Base-by-base conservation (phyloP, 805 yeast genomes). In the Yamadazyma laniorum region DNA sequence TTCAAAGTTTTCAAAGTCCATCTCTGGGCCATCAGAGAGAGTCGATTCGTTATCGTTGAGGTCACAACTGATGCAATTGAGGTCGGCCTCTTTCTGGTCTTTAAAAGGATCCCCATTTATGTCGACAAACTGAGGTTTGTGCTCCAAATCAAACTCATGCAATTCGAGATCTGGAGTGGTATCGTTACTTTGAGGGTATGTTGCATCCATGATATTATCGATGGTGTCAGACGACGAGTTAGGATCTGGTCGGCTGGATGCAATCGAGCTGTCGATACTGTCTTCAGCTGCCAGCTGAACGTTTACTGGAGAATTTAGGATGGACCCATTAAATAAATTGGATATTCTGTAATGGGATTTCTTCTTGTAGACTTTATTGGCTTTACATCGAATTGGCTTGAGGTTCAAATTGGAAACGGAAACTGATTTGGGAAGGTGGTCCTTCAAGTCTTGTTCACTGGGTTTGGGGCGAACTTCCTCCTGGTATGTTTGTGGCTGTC, bases 341-440 rank as follows among this genome's bases (percentile, higher is more conserved):
- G 70, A 61, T 8, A 69, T 51, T 33, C 71, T 52, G 45, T 67
- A 67, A 25, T 57, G 56, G n/a, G 71, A 63, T 47, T 65, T 68
- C 53, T 65, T 65, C 50, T 65, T 67, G 41, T 59, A 51, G 2
- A 66, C 57, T 38, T 57, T 62, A 18, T 56, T 52, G 18, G 47
- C 45, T 37, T 40, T 50, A 45, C 72, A 65, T 36, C 64, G 45
- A n/a, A 69, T 57, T 4, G 74, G 74, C 47, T 66, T 67, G 34
- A 69, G 51, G 32, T 53, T 52, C 33, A 69, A 52, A 45, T 61
- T 57, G 2, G 70, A 61, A 13, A 67, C 48, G n/a, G 73, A 67
- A 11, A 47, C 43, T 19, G 53, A 40, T 35, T 50, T 51, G 14
- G 42, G 30, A 23, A 38, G 14, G 17, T 25, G 11, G 14, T 25